A percentile compares a stretch with the other conserved stretches of the same genome.
phyloP scores from a whole-genome alignment of 495 filamentous ascomycete genomes.

The Neurospora sp. region DNA sequence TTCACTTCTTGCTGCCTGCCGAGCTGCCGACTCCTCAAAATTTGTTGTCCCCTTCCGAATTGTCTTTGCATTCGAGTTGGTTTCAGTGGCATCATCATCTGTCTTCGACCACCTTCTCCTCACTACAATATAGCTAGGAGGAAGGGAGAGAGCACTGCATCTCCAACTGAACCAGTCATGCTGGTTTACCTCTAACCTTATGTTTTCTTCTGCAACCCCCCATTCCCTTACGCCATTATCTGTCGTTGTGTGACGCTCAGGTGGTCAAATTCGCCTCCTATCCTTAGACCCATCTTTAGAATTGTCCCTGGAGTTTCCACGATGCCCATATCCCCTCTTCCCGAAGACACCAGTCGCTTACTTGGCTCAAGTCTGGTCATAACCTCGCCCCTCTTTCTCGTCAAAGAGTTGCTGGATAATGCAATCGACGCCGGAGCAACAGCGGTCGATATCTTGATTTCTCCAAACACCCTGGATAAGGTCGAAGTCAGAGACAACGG shows the following conservation, averaged over 20 bases:
- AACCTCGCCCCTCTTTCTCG: conserved; percentile 58
- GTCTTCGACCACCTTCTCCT: background rate
- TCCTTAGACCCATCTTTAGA: background rate
- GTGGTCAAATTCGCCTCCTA: background rate
- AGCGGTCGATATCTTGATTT: conserved; percentile 61
- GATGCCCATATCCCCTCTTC: conserved; percentile 43
- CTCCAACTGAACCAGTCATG: background rate
- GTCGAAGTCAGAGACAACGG: conserved; percentile 91
- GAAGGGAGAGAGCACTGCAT: background rate
- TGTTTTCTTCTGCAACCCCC: background rate
- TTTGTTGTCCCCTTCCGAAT: background rate
- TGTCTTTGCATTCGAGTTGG: background rate
- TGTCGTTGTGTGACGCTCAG: background rate
- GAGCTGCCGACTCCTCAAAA: background rate
- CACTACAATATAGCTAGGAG: background rate
- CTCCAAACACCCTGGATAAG: conserved; percentile 65
- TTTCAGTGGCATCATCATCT: background rate
- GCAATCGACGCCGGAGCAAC: conserved; percentile 74
- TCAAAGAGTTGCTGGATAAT: conserved; percentile 93
- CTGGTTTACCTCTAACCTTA: background rate
- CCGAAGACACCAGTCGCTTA: conserved; percentile 49
- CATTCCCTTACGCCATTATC: background rate
- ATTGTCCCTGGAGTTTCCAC: background rate
- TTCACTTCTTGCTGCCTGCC: background rate
- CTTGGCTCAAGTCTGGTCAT: conserved; percentile 68